Conservation (phyloP, 768 basidiomycete species). For the Amanita fuliginea region DNA sequence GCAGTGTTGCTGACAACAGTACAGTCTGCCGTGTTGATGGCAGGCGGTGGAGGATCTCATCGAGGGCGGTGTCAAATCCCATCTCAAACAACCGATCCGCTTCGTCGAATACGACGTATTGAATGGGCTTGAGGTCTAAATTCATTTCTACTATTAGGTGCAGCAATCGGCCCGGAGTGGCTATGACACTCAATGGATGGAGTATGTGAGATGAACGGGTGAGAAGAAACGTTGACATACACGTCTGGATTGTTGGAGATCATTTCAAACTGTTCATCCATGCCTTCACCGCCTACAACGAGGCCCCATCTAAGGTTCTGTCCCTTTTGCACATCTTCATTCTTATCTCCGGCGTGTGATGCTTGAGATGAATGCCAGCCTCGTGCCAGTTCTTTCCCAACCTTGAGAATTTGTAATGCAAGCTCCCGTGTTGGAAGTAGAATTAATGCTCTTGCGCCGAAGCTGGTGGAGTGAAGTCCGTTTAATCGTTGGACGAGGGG, state of each 20-base stretch:
- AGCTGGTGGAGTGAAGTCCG: conserved; percentile 65
- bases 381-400: conserved; percentile 88
- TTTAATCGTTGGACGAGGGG: conserved; percentile 83
- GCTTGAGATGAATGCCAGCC: conserved; percentile 58
- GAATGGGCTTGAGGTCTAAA: conserved; percentile 74
- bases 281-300: conserved; percentile 88
- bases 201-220: conserved; percentile 5
- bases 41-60: conserved; percentile 85
- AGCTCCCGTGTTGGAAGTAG: conserved; percentile 90
- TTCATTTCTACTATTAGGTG: conserved; percentile 97
- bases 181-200: conserved; percentile 64
- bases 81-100: conserved; percentile 98
- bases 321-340: conserved; percentile 43
- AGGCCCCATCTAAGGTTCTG: conserved; percentile 81
- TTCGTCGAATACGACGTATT: conserved; percentile 94
- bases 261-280: conserved; percentile 96
- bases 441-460: conserved; percentile 81
- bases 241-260: conserved; percentile 91
- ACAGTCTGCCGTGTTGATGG: conserved; percentile 83
- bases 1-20: conserved; percentile 93
- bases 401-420: conserved; percentile 86
- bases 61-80: conserved; percentile 89
- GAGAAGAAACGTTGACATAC: conserved; percentile 38
- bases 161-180: conserved; percentile 95
- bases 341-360: conserved; percentile 68